Conservation (phyloP, 495 filamentous ascomycete genomes). For the Podospora pseudoanserina region DNA sequence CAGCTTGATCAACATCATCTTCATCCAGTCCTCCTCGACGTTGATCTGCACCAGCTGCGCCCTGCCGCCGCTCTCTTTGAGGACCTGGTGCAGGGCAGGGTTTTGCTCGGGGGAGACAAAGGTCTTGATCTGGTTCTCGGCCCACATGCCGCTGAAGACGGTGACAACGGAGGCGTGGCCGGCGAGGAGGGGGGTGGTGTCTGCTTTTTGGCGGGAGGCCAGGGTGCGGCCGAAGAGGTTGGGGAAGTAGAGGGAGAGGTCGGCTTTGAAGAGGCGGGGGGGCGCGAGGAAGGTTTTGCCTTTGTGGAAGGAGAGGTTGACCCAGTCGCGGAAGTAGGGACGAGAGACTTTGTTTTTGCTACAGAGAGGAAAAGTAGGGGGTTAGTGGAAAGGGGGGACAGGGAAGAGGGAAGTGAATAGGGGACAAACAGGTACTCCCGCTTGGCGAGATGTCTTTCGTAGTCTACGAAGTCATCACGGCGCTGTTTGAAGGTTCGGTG, state of each 20-base stretch:
- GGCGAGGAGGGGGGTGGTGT: conserved; percentile 69
- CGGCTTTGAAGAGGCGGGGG: conserved; percentile 66
- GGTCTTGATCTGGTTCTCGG: conserved; percentile 68
- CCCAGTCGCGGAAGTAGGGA: conserved; percentile 93
- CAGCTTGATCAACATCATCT: conserved; percentile 66
- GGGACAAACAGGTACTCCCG: conserved; percentile 64
- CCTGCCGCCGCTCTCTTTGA: conserved; percentile 42
- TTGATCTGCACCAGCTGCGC: conserved; percentile 83
- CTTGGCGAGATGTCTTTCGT: conserved; percentile 72
- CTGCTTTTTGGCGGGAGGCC: conserved; percentile 36
- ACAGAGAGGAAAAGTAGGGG: neutral
- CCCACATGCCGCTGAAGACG: conserved; percentile 80
- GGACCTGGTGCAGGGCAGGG: conserved; percentile 55
- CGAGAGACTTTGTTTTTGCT: conserved; percentile 60
- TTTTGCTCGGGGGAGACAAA: conserved; percentile 65
- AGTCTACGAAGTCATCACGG: conserved; percentile 77
- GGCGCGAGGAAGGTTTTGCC: conserved; percentile 89
- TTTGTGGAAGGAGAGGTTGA: conserved; percentile 70
- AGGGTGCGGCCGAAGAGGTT: conserved; percentile 82
- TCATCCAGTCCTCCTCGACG: conserved; percentile 74
- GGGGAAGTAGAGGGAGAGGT: conserved; percentile 83
- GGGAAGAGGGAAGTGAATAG: neutral
- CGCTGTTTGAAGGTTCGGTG: conserved; percentile 60
- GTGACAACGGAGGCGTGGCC: conserved; percentile 73
- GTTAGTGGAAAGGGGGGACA: neutral